These are phyloP conservation scores for Akanthomyces dipterigenus DNA, from an alignment of 2,329 filamentous ascomycete species.

Conservation along the genomic window DNA sequence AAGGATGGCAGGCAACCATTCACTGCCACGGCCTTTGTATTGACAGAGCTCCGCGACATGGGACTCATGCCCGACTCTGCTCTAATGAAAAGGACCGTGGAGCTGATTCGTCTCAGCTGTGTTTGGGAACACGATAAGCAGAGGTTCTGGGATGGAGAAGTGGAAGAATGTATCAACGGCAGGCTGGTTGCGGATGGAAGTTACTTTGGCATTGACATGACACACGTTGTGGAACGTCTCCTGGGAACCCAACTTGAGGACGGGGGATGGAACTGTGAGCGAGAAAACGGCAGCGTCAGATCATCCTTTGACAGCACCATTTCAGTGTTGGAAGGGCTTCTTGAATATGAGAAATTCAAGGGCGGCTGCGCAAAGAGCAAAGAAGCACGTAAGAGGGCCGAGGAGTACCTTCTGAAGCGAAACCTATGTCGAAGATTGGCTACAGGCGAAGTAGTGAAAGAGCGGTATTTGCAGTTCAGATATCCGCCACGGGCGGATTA, in stretches of 20 bases:
- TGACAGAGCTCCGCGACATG: background rate
- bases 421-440: constrained; percentile 8
- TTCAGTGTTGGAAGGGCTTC: constrained; percentile 11
- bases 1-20: constrained; percentile 3
- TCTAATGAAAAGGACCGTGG: constrained; percentile 1
- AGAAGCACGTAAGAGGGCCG: constrained; percentile 9
- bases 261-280: constrained; percentile 15
- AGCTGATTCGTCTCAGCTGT: constrained; percentile 9
- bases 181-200: constrained; percentile 9
- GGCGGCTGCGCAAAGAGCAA: background rate
- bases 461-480: constrained; percentile 1
- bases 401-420: constrained; percentile 14
- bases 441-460: constrained; percentile 10
- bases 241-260: constrained; percentile 12
- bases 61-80: background rate
- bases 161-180: constrained; percentile 16
- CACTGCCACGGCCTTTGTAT: background rate
- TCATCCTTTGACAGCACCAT: constrained; percentile 15
- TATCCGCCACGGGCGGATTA: constrained; percentile 8
- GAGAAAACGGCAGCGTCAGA: constrained; percentile 8
- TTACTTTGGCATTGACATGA: constrained; percentile 15
- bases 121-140: constrained; percentile 14
- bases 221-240: constrained; percentile 7
- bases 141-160: constrained; percentile 15
- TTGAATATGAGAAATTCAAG: constrained; percentile 12